A percentile compares a stretch with the other conserved stretches of the same genome.
These are phyloP conservation scores for Athelia psychrophila DNA, from an alignment of 1,284 basidiomycete species.

Conservation along the genomic window DNA sequence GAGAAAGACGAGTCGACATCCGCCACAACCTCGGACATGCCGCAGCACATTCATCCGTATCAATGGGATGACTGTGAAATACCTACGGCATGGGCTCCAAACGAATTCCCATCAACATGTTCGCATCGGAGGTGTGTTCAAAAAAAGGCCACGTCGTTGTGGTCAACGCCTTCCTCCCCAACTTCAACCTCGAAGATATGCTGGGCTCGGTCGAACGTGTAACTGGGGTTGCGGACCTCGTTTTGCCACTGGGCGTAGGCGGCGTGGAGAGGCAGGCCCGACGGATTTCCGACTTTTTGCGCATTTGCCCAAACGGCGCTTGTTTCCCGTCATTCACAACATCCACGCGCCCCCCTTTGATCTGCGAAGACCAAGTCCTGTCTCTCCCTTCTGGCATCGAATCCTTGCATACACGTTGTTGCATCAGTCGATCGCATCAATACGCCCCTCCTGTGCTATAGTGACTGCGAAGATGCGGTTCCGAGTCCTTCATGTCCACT, in stretches of 20 bases:
- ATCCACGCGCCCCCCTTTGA: slow-evolving; percentile 77
- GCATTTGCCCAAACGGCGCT: slow-evolving; percentile 47
- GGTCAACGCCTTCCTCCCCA: slow-evolving; percentile 78
- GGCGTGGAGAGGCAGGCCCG: slow-evolving; percentile 60
- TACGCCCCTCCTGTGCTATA: slow-evolving; percentile 78
- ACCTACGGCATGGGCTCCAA: slow-evolving; percentile 91
- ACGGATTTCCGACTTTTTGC: slow-evolving; percentile 63
- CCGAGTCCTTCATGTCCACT: no score
- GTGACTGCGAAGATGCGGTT: no score
- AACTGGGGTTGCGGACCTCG: slow-evolving; percentile 42
- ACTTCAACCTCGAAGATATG: slow-evolving; percentile 68
- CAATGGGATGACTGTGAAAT: no score
- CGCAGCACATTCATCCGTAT: no score
- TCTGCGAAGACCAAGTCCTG: slow-evolving; percentile 57
- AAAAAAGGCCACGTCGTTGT: slow-evolving; percentile 71
- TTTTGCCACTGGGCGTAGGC: slow-evolving; percentile 28
- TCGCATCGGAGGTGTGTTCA: slow-evolving; percentile 56
- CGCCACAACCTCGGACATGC: no score
- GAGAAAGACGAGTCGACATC: no score
- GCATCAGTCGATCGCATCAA: slow-evolving; percentile 87
- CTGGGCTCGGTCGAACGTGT: slow-evolving; percentile 64
- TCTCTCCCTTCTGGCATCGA: slow-evolving; percentile 68
- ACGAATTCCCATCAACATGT: slow-evolving; percentile 66
- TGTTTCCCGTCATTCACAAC: slow-evolving; percentile 86
- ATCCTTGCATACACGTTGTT: slow-evolving; percentile 72